Conservation (phyloP, 2,329 filamentous ascomycete genomes). For the Fusarium sp. region DNA sequence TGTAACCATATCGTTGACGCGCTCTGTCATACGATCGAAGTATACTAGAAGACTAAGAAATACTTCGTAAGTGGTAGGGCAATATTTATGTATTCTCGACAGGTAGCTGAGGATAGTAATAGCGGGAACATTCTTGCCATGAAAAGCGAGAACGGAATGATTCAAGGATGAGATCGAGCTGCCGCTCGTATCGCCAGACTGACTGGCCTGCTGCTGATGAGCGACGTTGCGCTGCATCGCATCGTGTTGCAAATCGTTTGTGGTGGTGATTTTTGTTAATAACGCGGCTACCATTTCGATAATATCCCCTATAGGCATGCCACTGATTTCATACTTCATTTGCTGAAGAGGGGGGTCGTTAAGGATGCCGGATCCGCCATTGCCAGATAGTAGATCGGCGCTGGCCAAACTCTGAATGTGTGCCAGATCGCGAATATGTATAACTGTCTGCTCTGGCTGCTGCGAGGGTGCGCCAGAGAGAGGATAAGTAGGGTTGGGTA, state of each 20-base stretch:
- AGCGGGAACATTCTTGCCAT: constrained; percentile 96
- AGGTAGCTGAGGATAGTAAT: constrained; percentile 98
- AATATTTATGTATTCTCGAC: constrained; percentile 97
- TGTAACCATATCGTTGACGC: constrained; percentile 85
- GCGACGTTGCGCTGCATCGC: constrained; percentile 79
- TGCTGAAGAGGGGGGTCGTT: constrained; percentile 64
- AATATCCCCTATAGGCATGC: constrained; percentile 95
- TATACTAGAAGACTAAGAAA: constrained; percentile 96
- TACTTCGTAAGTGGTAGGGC: constrained; percentile 97
- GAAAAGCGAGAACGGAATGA: constrained; percentile 86
- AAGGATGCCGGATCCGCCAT: constrained; percentile 58
- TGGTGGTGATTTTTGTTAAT: constrained; percentile 95
- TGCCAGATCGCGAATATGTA: constrained; percentile 87
- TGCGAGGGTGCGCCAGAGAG: constrained; percentile 43
- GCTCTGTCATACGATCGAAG: constrained; percentile 98
- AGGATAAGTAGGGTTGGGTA: constrained; percentile 53
- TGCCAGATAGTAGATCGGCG: constrained; percentile 73
- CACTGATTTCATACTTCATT: constrained; percentile 91
- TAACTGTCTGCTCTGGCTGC: constrained; percentile 60
- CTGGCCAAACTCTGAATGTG: constrained; percentile 91
- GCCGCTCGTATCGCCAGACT: constrained; percentile 56
- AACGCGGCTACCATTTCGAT: constrained; percentile 99
- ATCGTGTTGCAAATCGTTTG: constrained; percentile 94
- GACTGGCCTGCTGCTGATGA: constrained; percentile 67
- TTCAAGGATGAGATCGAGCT: constrained; percentile 70